These are phyloP conservation scores for Euphorbia lathyris DNA, from an alignment of 345 rosid species.

Conservation along the genomic window DNA sequence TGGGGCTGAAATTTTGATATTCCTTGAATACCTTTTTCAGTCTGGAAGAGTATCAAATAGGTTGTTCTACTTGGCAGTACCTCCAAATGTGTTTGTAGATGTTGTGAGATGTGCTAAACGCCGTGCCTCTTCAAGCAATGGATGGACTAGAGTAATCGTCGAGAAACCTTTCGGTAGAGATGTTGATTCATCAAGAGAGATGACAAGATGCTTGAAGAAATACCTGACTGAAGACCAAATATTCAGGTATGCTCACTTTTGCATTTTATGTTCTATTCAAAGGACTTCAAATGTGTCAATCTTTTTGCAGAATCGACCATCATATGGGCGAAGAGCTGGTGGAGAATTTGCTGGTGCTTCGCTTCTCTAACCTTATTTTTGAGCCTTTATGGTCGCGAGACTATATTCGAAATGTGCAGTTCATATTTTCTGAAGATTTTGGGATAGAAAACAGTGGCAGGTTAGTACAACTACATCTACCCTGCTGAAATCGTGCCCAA, in stretches of 20 bases:
- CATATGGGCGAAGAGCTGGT: conserved; percentile 91
- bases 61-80: conserved; percentile 79
- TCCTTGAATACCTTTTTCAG: conserved; percentile 25
- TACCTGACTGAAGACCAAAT: conserved; percentile 79
- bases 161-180: conserved; percentile 95
- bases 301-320: conserved; percentile 61
- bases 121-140: conserved; percentile 59
- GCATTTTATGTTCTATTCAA: not conserved
- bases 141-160: conserved; percentile 90
- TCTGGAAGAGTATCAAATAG: conserved; percentile 63
- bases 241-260: conserved; percentile 50
- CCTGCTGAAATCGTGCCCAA: not conserved
- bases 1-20: not conserved
- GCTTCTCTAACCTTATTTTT: conserved; percentile 85
- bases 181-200: conserved; percentile 63
- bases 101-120: conserved; percentile 71
- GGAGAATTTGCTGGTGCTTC: conserved; percentile 85
- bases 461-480: conserved; percentile 31
- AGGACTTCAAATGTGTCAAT: not conserved
- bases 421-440: conserved; percentile 88
- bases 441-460: conserved; percentile 93
- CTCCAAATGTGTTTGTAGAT: conserved; percentile 77
- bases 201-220: conserved; percentile 72
- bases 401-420: conserved; percentile 79
- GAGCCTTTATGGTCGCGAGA: conserved; percentile 91